These are phyloP conservation scores for Purpureocillium lavendulum DNA, from an alignment of 2,329 filamentous ascomycete species.

Conservation along the genomic window DNA sequence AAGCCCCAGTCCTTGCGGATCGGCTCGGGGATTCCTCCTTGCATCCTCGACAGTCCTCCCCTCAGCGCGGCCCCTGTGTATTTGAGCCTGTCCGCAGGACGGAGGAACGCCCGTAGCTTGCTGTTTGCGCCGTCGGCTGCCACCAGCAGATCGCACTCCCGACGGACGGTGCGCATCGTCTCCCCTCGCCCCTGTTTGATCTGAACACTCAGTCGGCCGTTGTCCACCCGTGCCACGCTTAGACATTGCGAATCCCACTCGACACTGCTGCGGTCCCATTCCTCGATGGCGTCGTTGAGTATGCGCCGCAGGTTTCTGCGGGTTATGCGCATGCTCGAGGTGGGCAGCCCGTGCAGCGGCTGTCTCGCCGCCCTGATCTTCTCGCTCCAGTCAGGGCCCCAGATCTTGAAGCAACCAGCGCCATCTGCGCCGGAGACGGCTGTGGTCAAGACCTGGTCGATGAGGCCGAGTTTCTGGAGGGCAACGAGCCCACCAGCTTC, in stretches of 20 bases:
- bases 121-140: slow-evolving; percentile 36
- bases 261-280: slow-evolving; percentile 9
- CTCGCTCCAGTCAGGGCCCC: slow-evolving; percentile 27
- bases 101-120: slow-evolving; percentile 26
- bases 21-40: slow-evolving; percentile 20
- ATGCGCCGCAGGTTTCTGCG: slow-evolving; percentile 25
- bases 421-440: slow-evolving; percentile 21
- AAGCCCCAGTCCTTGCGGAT: slow-evolving; percentile 30
- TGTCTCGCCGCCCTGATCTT: slow-evolving; percentile 21
- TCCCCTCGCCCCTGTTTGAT: slow-evolving; percentile 5
- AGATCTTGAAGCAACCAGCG: slow-evolving; percentile 28
- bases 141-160: slow-evolving; percentile 32
- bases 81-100: slow-evolving; percentile 28
- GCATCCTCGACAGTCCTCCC: slow-evolving; percentile 28
- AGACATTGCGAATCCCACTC: slow-evolving; percentile 18
- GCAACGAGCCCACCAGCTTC: slow-evolving; percentile 25
- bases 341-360: slow-evolving; percentile 23
- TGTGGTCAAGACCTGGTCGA: slow-evolving; percentile 21
- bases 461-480: slow-evolving; percentile 27
- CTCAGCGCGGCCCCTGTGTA: slow-evolving; percentile 31
- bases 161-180: not conserved
- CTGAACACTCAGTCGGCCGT: slow-evolving; percentile 15
- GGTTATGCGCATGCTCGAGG: slow-evolving; percentile 25
- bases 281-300: slow-evolving; percentile 18
- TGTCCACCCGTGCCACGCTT: slow-evolving; percentile 11